Conservation (phyloP, 164 flowering plant genomes). For the Saururus chinensis region DNA sequence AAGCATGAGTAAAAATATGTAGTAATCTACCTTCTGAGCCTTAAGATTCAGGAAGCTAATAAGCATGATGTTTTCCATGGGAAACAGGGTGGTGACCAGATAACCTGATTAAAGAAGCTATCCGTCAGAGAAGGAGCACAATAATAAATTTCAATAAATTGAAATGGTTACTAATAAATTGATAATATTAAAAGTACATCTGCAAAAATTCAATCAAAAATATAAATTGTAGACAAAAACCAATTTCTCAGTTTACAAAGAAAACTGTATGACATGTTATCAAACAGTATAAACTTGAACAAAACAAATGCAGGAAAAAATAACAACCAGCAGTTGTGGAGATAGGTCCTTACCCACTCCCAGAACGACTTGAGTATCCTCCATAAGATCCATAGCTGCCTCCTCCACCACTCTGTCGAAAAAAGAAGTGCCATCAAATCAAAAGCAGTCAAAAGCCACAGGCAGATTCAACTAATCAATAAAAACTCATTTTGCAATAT, state of each 20-base stretch:
- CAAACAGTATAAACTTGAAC: not conserved
- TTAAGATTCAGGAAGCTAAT: not conserved
- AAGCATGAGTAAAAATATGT: no score
- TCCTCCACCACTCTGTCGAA: not conserved
- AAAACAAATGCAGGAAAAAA: no score
- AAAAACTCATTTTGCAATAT: no score
- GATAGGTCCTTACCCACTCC: not conserved
- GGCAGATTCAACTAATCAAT: no score
- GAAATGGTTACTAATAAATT: no score
- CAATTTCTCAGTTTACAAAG: not conserved
- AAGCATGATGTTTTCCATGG: not conserved
- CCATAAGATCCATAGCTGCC: not conserved
- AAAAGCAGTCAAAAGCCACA: no score
- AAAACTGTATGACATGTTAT: no score
- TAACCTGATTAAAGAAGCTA: not conserved
- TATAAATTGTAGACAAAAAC: not conserved
- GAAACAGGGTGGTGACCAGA: not conserved
- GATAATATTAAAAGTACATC: no score
- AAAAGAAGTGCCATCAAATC: no score
- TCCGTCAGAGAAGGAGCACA: not conserved
- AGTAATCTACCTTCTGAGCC: not conserved
- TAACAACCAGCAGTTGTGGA: not conserved
- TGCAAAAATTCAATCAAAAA: not conserved
- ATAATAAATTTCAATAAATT: no score
- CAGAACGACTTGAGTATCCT: not conserved